These are phyloP conservation scores for Pseudotsuga menziesii DNA, from an alignment of 75 land plant genomes.

Conservation along the genomic window DNA sequence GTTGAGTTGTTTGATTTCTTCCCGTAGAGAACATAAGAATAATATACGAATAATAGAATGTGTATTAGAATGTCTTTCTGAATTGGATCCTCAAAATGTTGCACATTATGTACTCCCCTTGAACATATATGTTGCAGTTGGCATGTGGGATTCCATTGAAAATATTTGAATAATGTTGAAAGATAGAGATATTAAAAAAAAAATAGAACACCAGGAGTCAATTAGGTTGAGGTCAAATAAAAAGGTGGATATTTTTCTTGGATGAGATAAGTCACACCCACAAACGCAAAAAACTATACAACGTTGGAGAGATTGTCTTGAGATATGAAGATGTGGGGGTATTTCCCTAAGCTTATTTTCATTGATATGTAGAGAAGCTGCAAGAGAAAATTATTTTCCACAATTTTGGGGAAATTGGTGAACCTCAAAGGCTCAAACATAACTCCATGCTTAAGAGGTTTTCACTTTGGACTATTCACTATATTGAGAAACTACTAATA, in stretches of 20 bases:
- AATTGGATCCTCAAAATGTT: conserved; percentile 29
- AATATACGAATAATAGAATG: conserved; percentile 23
- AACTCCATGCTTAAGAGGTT: too few species aligned
- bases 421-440: too few species aligned
- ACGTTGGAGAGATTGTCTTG: conserved; percentile 6
- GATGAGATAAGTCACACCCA: conserved; percentile 15
- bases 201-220: too few species aligned
- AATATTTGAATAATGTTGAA: too few species aligned
- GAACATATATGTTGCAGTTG: conserved; percentile 23
- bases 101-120: conserved; percentile 31
- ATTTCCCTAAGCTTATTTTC: conserved; percentile 6
- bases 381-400: too few species aligned
- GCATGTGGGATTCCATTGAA: too few species aligned
- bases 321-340: conserved; percentile 6
- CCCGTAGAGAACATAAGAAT: conserved; percentile 35
- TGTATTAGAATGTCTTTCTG: conserved; percentile 20
- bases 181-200: too few species aligned
- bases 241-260: conserved; percentile 17
- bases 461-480: too few species aligned
- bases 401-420: too few species aligned
- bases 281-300: conserved; percentile 14
- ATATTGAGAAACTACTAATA: too few species aligned
- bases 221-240: conserved; percentile 5
- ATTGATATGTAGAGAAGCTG: too few species aligned
- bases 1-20: conserved; percentile 44